Conservation (phyloP, 441 rosid genomes). For the Erodium trifolium region DNA sequence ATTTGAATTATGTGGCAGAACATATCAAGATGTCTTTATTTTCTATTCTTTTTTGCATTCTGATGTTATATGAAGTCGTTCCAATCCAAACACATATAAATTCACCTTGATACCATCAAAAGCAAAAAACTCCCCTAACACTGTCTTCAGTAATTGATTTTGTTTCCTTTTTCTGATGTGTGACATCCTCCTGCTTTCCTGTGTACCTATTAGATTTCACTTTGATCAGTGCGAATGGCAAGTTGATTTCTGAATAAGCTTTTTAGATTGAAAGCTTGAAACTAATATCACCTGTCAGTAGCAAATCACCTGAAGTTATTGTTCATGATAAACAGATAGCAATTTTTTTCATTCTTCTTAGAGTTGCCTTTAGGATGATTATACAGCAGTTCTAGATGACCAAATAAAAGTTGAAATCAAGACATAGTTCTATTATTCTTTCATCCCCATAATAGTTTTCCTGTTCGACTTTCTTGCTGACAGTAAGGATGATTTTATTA, state of each 20-base stretch:
- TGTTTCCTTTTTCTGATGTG: not conserved
- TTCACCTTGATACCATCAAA: not conserved
- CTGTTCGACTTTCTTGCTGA: too few species aligned
- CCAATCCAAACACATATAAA: not conserved
- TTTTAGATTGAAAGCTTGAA: not conserved
- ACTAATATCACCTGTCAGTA: not conserved
- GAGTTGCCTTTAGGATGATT: not conserved
- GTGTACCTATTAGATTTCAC: not conserved
- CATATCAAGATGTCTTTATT: too few species aligned
- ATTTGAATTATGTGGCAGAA: not conserved
- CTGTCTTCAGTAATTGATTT: not conserved
- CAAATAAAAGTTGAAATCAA: not conserved
- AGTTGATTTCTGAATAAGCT: not conserved
- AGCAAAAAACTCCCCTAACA: not conserved
- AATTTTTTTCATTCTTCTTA: not conserved
- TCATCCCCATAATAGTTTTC: too few species aligned
- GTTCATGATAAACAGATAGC: not conserved
- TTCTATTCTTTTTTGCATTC: not conserved
- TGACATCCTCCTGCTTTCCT: not conserved
- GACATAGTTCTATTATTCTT: not conserved
- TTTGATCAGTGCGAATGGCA: not conserved
- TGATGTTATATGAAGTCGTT: not conserved
- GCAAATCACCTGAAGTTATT: not conserved
- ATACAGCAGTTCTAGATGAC: not conserved
- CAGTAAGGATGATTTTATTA: too few species aligned